Conservation (phyloP, 345 rosid genomes). For the Citrus inodora region DNA sequence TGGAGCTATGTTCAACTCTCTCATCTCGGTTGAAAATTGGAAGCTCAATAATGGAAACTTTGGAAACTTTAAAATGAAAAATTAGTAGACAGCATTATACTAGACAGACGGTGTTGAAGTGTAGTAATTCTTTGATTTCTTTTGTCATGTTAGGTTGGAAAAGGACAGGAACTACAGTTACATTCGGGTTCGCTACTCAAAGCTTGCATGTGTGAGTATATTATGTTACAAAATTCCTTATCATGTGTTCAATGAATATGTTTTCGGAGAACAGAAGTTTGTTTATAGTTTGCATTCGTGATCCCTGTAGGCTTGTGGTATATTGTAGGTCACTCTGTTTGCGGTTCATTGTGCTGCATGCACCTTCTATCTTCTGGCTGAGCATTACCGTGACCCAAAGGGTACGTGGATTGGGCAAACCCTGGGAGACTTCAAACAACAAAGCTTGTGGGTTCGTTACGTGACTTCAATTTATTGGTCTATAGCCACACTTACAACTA, state of each 20-base stretch:
- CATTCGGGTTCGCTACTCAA: slow-evolving; percentile 59
- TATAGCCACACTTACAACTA: slow-evolving; percentile 69
- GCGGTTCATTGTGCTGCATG: slow-evolving; percentile 76
- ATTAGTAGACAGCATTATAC: too few relatives aligned
- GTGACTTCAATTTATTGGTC: slow-evolving; percentile 81
- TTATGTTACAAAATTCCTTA: background rate
- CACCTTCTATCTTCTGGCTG: slow-evolving; percentile 58
- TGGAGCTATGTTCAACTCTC: too few relatives aligned
- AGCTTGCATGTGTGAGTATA: slow-evolving; percentile 67
- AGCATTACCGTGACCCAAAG: slow-evolving; percentile 37
- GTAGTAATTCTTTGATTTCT: background rate
- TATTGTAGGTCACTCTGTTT: slow-evolving; percentile 68
- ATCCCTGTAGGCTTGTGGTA: background rate
- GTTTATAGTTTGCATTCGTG: background rate
- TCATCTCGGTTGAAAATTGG: too few relatives aligned
- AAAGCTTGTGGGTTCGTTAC: slow-evolving; percentile 37
- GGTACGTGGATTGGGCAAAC: slow-evolving; percentile 60
- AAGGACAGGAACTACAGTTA: slow-evolving; percentile 75
- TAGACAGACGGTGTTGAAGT: background rate
- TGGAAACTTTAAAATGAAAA: too few relatives aligned
- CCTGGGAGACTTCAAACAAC: slow-evolving; percentile 32
- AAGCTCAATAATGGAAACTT: too few relatives aligned
- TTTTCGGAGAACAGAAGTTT: background rate
- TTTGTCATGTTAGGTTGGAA: slow-evolving; percentile 54
- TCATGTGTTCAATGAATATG: background rate